phyloP scores from a whole-genome alignment of 345 rosid genomes.

The Eutrema heterophyllum region DNA sequence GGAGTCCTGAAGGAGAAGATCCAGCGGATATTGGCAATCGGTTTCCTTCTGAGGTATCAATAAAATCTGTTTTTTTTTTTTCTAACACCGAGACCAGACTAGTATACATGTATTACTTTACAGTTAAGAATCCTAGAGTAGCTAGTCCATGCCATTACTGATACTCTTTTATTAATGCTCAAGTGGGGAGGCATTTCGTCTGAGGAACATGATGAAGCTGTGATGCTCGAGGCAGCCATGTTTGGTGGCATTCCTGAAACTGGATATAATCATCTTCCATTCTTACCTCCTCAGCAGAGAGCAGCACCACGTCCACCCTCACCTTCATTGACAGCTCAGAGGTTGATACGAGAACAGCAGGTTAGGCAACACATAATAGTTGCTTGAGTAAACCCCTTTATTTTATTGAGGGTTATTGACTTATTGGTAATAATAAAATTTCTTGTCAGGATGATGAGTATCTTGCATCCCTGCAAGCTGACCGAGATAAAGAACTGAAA shows the following conservation, averaged over 20 bases:
- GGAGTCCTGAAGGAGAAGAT: conserved; percentile 54
- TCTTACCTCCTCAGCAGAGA: conserved; percentile 42
- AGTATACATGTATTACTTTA: not conserved
- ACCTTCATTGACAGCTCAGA: conserved; percentile 91
- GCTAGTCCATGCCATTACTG: conserved; percentile 1
- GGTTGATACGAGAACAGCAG: conserved; percentile 97
- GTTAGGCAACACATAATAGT: conserved; percentile 34
- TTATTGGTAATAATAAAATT: not conserved
- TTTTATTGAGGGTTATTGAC: not conserved
- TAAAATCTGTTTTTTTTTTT: not conserved
- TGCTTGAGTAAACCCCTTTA: not conserved
- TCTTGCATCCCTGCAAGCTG: conserved; percentile 93
- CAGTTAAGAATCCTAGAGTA: not conserved
- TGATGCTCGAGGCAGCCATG: conserved; percentile 99
- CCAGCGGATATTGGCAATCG: conserved; percentile 43
- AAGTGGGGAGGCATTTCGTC: conserved; percentile 99
- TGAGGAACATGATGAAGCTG: conserved; percentile 98
- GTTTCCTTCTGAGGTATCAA: conserved; percentile 61
- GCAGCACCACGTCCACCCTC: conserved; percentile 74
- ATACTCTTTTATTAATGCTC: conserved; percentile 15
- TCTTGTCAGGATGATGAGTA: conserved; percentile 85
- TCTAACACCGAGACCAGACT: not conserved
- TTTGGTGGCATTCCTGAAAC: conserved; percentile 97
- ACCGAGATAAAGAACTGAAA: conserved; percentile 83
- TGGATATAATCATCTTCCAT: conserved; percentile 44